A percentile compares a stretch with the other conserved stretches of the same genome.
Conservation (phyloP, 163 green algal species). For the Scenedesmus sp. region DNA sequence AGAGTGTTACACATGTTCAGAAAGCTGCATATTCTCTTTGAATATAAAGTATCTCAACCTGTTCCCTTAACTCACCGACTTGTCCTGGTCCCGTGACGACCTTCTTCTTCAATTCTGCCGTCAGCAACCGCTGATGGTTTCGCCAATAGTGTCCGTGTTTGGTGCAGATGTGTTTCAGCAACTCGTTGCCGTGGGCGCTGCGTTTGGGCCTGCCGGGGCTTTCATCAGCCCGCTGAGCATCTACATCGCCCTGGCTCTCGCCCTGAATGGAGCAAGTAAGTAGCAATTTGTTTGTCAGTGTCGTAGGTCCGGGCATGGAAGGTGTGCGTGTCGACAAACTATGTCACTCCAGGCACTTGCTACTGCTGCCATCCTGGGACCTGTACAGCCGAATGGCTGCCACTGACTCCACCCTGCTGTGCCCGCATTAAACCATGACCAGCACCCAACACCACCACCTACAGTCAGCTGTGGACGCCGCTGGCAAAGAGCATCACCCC, state of each 20-base stretch:
- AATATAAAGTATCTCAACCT: background rate
- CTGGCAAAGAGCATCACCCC: background rate
- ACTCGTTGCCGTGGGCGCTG: background rate
- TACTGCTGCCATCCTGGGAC: background rate
- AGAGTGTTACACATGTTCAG: too few relatives aligned
- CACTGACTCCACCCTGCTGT: background rate
- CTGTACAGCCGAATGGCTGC: background rate
- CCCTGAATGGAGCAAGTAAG: background rate
- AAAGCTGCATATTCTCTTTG: too few relatives aligned
- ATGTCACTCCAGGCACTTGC: background rate
- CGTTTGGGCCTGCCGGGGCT: background rate
- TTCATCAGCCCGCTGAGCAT: background rate
- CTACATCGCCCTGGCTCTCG: background rate
- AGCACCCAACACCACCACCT: background rate
- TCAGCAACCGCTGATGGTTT: background rate
- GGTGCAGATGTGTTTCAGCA: background rate
- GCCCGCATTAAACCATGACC: too few relatives aligned
- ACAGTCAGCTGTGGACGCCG: background rate
- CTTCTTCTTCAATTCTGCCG: background rate
- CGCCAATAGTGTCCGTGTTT: background rate
- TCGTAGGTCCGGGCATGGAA: background rate
- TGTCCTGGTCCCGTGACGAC: background rate
- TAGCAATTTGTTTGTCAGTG: background rate
- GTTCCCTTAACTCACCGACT: background rate
- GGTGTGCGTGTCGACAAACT: background rate